Percentiles rank a stretch among this genome's conserved stretches.
phyloP scores from a whole-genome alignment of 352 stramenopile genomes.

The Phytopythium delawarense region DNA sequence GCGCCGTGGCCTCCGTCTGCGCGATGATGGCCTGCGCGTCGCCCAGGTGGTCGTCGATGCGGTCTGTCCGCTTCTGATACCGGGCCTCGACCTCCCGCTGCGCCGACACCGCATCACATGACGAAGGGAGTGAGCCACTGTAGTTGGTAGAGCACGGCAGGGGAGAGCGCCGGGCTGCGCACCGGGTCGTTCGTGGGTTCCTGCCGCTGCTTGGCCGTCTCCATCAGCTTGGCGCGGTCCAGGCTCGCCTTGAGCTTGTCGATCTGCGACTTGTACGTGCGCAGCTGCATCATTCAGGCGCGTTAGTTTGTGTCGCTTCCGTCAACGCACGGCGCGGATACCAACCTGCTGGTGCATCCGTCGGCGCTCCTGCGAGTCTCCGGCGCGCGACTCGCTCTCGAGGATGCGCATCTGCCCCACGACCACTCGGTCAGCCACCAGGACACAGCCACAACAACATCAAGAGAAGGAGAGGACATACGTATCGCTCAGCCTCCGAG shows the following conservation, averaged over 20 bases:
- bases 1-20: conserved; percentile 58
- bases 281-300: conserved; percentile 24
- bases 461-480: conserved; percentile 12
- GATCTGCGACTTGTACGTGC: conserved; percentile 78
- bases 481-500: conserved; percentile 74
- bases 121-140: background rate
- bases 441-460: background rate
- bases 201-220: conserved; percentile 63
- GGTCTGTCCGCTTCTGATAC: conserved; percentile 71
- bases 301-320: no score
- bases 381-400: conserved; percentile 75
- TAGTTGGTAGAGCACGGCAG: no score
- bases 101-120: background rate
- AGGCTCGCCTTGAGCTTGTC: conserved; percentile 86
- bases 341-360: conserved; percentile 77
- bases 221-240: conserved; percentile 73
- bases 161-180: background rate
- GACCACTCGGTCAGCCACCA: background rate
- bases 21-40: conserved; percentile 70
- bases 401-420: conserved; percentile 62
- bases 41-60: conserved; percentile 62
- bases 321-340: no score
- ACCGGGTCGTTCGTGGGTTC: conserved; percentile 27
- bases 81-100: conserved; percentile 68
- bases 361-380: conserved; percentile 71